Percentiles rank a stretch among this genome's conserved stretches.
Evolutionary conservation across 2,329 filamentous ascomycete genomes (phyloP).

Genomic region (Hawksworthiomyces lignivorus): DNA sequence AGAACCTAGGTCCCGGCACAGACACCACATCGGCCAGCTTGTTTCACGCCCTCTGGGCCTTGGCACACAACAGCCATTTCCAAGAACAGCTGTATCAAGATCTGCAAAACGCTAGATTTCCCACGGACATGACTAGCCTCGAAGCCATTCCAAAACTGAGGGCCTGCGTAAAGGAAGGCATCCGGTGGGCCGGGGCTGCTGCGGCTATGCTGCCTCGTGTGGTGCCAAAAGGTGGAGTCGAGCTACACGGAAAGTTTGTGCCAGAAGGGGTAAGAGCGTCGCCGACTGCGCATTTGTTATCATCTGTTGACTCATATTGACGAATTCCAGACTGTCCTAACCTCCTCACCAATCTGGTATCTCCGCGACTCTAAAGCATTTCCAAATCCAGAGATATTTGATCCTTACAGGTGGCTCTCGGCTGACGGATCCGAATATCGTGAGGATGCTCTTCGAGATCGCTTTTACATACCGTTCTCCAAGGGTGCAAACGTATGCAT

Average conservation of each 20-base stretch:
- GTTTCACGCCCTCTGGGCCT: slow-evolving; percentile 10
- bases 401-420: slow-evolving; percentile 8
- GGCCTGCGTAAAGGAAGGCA: slow-evolving; percentile 11
- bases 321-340: slow-evolving; percentile 5
- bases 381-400: slow-evolving; percentile 5
- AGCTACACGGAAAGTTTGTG: slow-evolving; percentile 4
- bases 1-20: slow-evolving; percentile 13
- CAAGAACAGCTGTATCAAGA: slow-evolving; percentile 8
- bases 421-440: neutral
- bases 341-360: slow-evolving; percentile 12
- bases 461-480: slow-evolving; percentile 10
- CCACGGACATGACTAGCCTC: slow-evolving; percentile 10
- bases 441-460: slow-evolving; percentile 3
- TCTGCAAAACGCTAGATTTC: slow-evolving; percentile 3
- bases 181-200: slow-evolving; percentile 11
- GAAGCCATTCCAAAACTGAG: slow-evolving; percentile 6
- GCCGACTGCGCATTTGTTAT: no score
- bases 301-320: no score
- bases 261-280: slow-evolving; percentile 9
- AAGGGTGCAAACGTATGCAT: slow-evolving; percentile 12
- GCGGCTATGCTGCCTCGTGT: slow-evolving; percentile 12
- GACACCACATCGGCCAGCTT: slow-evolving; percentile 11
- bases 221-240: slow-evolving; percentile 6
- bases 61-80: slow-evolving; percentile 5
- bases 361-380: slow-evolving; percentile 6